These are phyloP conservation scores for Hymenoscyphus scutula DNA, from an alignment of 2,329 filamentous ascomycete genomes.

Conservation along the genomic window DNA sequence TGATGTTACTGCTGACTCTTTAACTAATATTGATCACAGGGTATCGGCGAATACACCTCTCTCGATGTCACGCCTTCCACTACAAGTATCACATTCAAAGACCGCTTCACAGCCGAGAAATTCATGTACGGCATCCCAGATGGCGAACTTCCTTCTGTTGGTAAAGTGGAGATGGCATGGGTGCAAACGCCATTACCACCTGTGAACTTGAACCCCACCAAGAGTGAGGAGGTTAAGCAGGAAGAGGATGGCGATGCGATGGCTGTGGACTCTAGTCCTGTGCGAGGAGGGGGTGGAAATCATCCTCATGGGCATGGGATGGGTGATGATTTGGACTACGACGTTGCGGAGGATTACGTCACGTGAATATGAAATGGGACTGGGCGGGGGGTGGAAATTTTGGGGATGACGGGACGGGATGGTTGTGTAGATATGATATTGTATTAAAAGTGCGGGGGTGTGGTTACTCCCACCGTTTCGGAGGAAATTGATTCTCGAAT, in stretches of 20 bases:
- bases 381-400: too few species aligned
- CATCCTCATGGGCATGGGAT: slow-evolving; percentile 25
- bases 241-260: slow-evolving; percentile 30
- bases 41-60: slow-evolving; percentile 60
- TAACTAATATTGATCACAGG: slow-evolving; percentile 41
- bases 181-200: slow-evolving; percentile 37
- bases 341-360: slow-evolving; percentile 40
- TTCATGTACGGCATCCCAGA: slow-evolving; percentile 59
- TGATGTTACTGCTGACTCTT: slow-evolving; percentile 4
- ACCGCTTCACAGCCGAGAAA: slow-evolving; percentile 69
- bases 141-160: slow-evolving; percentile 60
- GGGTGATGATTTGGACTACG: slow-evolving; percentile 39
- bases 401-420: neutral
- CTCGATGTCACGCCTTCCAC: slow-evolving; percentile 48
- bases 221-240: slow-evolving; percentile 19
- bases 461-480: too few species aligned
- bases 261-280: slow-evolving; percentile 23
- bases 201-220: slow-evolving; percentile 17
- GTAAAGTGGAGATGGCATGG: slow-evolving; percentile 66
- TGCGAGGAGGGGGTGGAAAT: slow-evolving; percentile 8
- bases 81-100: slow-evolving; percentile 61
- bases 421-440: too few species aligned
- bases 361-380: neutral
- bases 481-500: too few species aligned
- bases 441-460: too few species aligned